Evolutionary conservation across 208 protist genomes (phyloP), one percentile per base, ranked within the genome.

Genomic region (Giardia duodenalis): DNA sequence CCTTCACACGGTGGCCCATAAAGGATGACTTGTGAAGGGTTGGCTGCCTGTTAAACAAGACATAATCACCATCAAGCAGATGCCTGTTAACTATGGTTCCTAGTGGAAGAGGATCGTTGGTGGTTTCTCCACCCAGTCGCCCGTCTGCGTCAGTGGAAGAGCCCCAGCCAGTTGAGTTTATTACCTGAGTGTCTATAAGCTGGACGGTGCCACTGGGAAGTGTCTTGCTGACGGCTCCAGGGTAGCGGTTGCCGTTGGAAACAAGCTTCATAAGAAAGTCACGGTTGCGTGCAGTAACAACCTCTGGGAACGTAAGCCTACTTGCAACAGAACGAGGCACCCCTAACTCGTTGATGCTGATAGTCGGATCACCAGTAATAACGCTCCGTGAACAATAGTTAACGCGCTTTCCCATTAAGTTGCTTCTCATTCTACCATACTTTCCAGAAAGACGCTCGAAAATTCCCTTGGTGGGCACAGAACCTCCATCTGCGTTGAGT

Each of bases 1-100:
- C 92, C 44, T 95, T 94, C 57, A 96, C 94, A n/a, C 94, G 39
- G 93, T 97, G 98, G 46, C 98, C 98, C 99, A 99, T 99, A 97
- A 99, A 99, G 95, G 96, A 98, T 98, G 99, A 99, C 92, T 99
- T 99, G 95, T 99, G 99, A 45, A 99, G 96, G 22, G 98, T 99
- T 1, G 99, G 99, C 96, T 99, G 98, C 43, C 99, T 96, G 94
- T 99, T 99, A 95, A 99, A 99, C 57, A 99, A 95, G 4, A 99
- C 97, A 3, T 98, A 96, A 95, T 99, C 99, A 86, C 97, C 98
- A 94, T 99, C 97, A 45, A 97, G 95, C 43, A 99, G 94, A 95
- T 99, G 98, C 22, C 98, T 94, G 95, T 99, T 97, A 2, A 99
- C 98, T 43, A 94, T 96, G 90, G 95, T 95, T 45, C 86, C 86